These are phyloP conservation scores for Stylonectria norvegica DNA, from an alignment of 2,329 filamentous ascomycete genomes.

Conservation along the genomic window DNA sequence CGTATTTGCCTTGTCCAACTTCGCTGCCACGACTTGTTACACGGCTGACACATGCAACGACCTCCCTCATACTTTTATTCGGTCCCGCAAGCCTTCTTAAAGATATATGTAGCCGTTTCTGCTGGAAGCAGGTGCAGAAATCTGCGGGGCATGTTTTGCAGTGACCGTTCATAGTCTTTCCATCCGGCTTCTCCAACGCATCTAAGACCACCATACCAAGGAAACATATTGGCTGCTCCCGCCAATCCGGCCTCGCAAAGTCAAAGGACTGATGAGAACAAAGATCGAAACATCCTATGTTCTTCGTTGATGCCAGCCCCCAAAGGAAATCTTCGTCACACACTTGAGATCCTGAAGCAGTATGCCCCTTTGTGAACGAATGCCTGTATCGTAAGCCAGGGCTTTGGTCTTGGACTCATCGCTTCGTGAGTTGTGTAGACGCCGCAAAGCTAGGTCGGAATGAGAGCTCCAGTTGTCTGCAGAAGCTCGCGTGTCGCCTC, in stretches of 20 bases:
- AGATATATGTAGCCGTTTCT: background rate
- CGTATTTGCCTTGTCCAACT: too few relatives aligned
- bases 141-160: background rate
- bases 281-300: background rate
- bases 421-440: background rate
- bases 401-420: background rate
- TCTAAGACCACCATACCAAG: background rate
- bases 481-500: background rate
- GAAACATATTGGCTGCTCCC: background rate
- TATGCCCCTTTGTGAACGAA: background rate
- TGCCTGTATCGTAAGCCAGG: background rate
- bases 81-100: background rate
- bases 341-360: background rate
- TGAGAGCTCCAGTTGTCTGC: background rate
- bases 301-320: background rate
- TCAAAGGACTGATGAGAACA: constrained; percentile 1
- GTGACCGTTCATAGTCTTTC: background rate
- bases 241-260: background rate
- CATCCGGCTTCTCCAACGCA: background rate
- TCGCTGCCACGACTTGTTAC: background rate
- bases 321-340: background rate
- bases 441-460: background rate
- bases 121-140: background rate
- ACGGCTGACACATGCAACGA: background rate
- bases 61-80: background rate